Evolutionary conservation across 2,329 filamentous ascomycete species (phyloP).

Genomic region (Corynespora cassiicola): DNA sequence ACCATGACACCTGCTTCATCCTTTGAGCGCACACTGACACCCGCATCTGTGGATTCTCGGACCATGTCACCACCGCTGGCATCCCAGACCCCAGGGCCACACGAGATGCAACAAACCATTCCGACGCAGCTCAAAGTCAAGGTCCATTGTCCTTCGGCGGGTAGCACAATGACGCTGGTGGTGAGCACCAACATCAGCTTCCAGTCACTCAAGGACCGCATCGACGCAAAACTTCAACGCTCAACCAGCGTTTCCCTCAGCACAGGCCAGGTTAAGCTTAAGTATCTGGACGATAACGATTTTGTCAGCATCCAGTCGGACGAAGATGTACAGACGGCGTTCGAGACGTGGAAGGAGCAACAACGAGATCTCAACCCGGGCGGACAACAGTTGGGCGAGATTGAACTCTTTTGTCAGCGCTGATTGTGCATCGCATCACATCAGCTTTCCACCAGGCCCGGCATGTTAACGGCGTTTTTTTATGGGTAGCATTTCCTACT

Average conservation of each 20-base stretch:
- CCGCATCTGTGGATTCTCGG: conserved; percentile 45
- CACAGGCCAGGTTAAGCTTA: conserved; percentile 81
- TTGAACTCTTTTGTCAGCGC: conserved; percentile 64
- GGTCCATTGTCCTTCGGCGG: conserved; percentile 79
- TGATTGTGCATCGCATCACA: conserved; percentile 19
- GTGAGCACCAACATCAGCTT: conserved; percentile 95
- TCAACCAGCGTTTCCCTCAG: conserved; percentile 86
- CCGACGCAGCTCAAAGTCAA: conserved; percentile 91
- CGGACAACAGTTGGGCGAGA: conserved; percentile 80
- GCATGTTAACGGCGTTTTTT: conserved; percentile 22
- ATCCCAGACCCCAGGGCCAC: conserved; percentile 18
- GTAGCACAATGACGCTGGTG: conserved; percentile 93
- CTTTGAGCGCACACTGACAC: conserved; percentile 46
- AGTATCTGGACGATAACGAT: conserved; percentile 92
- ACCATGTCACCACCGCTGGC: conserved; percentile 46
- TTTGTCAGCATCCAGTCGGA: conserved; percentile 93
- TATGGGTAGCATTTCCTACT: conserved; percentile 12
- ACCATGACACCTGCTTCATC: conserved; percentile 48
- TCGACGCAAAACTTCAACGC: conserved; percentile 90
- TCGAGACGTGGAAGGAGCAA: conserved; percentile 90
- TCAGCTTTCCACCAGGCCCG: conserved; percentile 6
- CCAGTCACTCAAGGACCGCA: conserved; percentile 90
- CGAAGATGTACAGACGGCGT: conserved; percentile 94
- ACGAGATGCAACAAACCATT: conserved; percentile 45
- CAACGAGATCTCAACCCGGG: conserved; percentile 65